Base-by-base conservation (phyloP, 768 basidiomycete species). In the Tulasnella sp. region DNA sequence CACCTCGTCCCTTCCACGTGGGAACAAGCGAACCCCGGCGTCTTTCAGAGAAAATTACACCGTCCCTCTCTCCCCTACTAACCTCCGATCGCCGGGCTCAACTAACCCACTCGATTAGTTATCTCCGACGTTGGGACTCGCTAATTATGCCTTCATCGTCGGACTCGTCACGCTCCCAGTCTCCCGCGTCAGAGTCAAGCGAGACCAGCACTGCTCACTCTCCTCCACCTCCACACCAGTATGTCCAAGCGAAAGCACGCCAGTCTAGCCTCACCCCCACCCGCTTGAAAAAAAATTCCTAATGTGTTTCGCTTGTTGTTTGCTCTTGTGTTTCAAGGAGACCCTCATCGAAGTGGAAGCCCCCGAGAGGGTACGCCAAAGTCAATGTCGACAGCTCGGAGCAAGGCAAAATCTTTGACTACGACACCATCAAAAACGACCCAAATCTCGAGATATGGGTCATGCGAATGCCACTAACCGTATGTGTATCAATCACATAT, bases 381-480 rank as follows among this genome's bases (percentile, higher is more conserved):
- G 48, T 39, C 68, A 58, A 68, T 24, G 76, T 71, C 38, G 58
- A 31, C 42, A 21, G 14, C 56, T 24, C 38, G 36, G 52, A 71
- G 58, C 36, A 68, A 46, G 36, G 31, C 38, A 58, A 42, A 39
- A 27, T n/a, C 27, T 77, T 80, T 34, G 80, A 81, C 72, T 80
- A 42, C 24, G 80, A 81, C 31, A 68, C 46, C 4, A 38, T 81
- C 19, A 39, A 74, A 27, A 74, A 68, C 38, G 52, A 79, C 36
- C 80, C 68, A 36, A 48, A 81, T 74, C 36, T 81, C 71, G 80
- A 81, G 46, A 46, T 81, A 5, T 79, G 78, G 79, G 79, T 68
- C 34, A 40, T 81, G 36, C 38, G 80, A 21, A 42, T 80, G 24
- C 80, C 80, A 31, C 27, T 31, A 24, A 71, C 42, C 42, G 80